A percentile compares a stretch with the other conserved stretches of the same genome.
These are phyloP conservation scores for Onygenales sp. DNA, from an alignment of 2,329 filamentous ascomycete genomes.

Conservation along the genomic window DNA sequence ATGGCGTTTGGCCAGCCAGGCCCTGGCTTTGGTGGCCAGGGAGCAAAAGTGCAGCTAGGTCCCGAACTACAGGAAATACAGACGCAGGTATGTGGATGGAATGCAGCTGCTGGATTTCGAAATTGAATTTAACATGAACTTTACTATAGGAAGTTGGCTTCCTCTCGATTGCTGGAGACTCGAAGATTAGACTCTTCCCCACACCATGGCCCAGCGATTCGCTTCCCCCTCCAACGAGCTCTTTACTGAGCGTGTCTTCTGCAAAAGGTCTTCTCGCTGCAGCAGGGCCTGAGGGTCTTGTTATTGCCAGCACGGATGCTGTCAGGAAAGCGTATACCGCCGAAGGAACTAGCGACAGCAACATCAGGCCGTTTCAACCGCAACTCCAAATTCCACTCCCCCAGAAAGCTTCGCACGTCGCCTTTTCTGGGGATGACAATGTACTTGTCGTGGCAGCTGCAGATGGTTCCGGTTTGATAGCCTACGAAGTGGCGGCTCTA, in stretches of 20 bases:
- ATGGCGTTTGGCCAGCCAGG: slow-evolving; percentile 55
- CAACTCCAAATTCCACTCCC: slow-evolving; percentile 64
- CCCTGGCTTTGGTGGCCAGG: slow-evolving; percentile 34
- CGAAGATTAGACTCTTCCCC: slow-evolving; percentile 70
- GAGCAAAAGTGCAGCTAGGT: slow-evolving; percentile 41
- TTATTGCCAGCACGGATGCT: slow-evolving; percentile 66
- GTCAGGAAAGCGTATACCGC: slow-evolving; percentile 65
- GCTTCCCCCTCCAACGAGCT: slow-evolving; percentile 66
- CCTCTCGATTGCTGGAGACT: slow-evolving; percentile 65
- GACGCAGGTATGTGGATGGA: slow-evolving; percentile 56
- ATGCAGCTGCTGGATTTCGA: slow-evolving; percentile 1
- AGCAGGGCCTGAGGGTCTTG: slow-evolving; percentile 69
- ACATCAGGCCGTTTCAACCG: slow-evolving; percentile 62
- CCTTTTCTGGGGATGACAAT: slow-evolving; percentile 82
- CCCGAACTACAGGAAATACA: slow-evolving; percentile 66
- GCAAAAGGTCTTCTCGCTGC: slow-evolving; percentile 74
- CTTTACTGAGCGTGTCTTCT: slow-evolving; percentile 74
- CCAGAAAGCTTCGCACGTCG: slow-evolving; percentile 72
- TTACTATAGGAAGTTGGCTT: slow-evolving; percentile 61
- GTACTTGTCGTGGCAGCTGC: slow-evolving; percentile 77
- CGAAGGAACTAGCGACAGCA: slow-evolving; percentile 48
- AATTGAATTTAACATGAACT: too few relatives aligned
- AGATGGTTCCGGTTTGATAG: slow-evolving; percentile 67
- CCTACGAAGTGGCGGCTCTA: slow-evolving; percentile 67
- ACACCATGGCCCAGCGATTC: slow-evolving; percentile 62